These are phyloP conservation scores for Sporothrix globosa DNA, from an alignment of 2,329 filamentous ascomycete genomes.

Conservation along the genomic window DNA sequence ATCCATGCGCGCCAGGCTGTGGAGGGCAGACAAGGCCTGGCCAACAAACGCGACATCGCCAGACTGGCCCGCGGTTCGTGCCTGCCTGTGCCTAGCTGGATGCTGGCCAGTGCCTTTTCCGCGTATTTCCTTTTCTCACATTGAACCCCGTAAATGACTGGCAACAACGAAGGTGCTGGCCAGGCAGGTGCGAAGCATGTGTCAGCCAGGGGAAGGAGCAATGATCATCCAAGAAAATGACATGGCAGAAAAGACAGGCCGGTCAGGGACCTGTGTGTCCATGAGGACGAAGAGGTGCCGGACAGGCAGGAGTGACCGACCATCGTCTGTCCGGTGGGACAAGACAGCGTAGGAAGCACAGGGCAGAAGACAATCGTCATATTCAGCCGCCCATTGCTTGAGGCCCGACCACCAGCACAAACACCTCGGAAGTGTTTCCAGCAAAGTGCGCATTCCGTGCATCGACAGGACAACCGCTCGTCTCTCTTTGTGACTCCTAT, in stretches of 20 bases:
- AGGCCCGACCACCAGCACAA: not conserved
- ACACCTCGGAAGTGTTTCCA: constrained; percentile 20
- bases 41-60: not conserved
- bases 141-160: not conserved
- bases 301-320: constrained; percentile 2
- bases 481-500: not conserved
- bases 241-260: no score
- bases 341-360: not conserved
- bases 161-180: not conserved
- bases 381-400: constrained; percentile 6
- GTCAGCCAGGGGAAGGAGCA: not conserved
- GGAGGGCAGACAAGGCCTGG: not conserved
- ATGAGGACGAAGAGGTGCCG: constrained; percentile 23
- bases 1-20: not conserved
- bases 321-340: constrained; percentile 5
- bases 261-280: constrained; percentile 20
- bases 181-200: constrained; percentile 16
- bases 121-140: not conserved
- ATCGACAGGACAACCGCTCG: constrained; percentile 1
- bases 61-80: not conserved
- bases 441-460: constrained; percentile 23
- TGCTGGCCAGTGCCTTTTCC: constrained; percentile 1
- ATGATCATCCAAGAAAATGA: not conserved
- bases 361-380: not conserved
- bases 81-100: not conserved